phyloP scores from a whole-genome alignment of 2,329 filamentous ascomycete genomes.

The Colletotrichum spinosum region DNA sequence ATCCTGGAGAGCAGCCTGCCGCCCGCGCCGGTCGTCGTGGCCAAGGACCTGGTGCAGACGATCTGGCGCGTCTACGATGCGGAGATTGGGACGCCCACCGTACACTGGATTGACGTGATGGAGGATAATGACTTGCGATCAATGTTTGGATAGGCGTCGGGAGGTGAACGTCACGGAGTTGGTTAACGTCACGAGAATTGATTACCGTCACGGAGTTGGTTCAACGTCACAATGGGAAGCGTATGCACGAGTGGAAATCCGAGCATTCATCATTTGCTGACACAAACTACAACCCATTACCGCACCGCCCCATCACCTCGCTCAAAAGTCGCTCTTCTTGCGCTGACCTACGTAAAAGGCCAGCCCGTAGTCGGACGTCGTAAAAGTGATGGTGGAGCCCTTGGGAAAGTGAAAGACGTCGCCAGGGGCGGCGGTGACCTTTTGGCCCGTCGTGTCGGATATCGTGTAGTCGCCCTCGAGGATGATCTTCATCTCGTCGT shows the following conservation, averaged over 20 bases:
- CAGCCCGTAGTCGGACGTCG: conserved; percentile 69
- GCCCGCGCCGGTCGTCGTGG: conserved; percentile 55
- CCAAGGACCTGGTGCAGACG: conserved; percentile 53
- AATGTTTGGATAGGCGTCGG: conserved; percentile 46
- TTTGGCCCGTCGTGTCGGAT: conserved; percentile 69
- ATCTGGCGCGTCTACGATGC: conserved; percentile 56
- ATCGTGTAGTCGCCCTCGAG: conserved; percentile 76
- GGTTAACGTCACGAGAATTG: too few relatives aligned
- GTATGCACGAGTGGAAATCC: too few relatives aligned
- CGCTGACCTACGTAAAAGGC: conserved; percentile 66
- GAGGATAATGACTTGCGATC: conserved; percentile 47
- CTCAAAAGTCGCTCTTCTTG: conserved; percentile 46
- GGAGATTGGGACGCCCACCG: conserved; percentile 47
- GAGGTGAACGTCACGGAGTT: neutral
- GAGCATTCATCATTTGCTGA: too few relatives aligned
- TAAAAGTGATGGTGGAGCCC: conserved; percentile 74
- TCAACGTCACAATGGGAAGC: too few relatives aligned
- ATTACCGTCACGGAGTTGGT: too few relatives aligned
- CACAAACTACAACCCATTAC: too few relatives aligned
- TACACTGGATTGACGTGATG: conserved; percentile 59
- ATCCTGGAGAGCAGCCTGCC: conserved; percentile 53
- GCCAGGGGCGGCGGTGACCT: conserved; percentile 68
- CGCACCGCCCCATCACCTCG: accelerated
- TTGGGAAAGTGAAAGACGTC: conserved; percentile 79
- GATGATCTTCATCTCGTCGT: conserved; percentile 81